Base-by-base conservation (phyloP, 441 rosid genomes). In the Adansonia rubrostipa region DNA sequence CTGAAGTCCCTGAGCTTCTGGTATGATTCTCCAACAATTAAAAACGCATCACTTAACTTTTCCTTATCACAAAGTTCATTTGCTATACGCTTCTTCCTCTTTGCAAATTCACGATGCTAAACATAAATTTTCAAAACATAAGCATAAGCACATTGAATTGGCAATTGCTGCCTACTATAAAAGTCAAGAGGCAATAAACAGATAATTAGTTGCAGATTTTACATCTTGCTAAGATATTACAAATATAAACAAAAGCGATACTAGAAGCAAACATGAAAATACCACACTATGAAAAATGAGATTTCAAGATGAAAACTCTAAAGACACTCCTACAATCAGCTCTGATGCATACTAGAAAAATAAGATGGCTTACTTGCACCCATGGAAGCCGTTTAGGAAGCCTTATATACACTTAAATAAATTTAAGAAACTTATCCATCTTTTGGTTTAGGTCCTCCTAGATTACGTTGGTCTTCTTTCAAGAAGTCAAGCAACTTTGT, bases 21-120 rank as follows among this genome's bases (percentile, higher is more conserved):
- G 84, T 97, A 95, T 19, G 99, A 95, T 81, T 97, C 97, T 70
- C 99, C 97, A 74, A 93, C 82, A 80, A 81, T 89, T 84, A 90
- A 87, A 87, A 64, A 92, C 45, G 99, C 87, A 86, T 97, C 99
- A 75, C 93, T 80, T 69, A 86, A 82, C 85, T 91, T 95, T 85
- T 90, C 97, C 88, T 89, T 93, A 87, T 97, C 99, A 58, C 88
- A 85, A 33, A 97, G 95, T 77, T 91, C 88, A 72, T 19, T 80
- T 73, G 98, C 84, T 75, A 95, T 81, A 82, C 84, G 85, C 89
- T 93, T 93, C 89, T 93, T 95, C 83, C 83, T 84, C 84, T 95
- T 91, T 56, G 97, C 92, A 86, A 81, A 95, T 80, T 86, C 92
- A 77, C 82, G 88, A 87, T 95, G 98, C 99, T 97, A 73, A 53